phyloP scores from a whole-genome alignment of 2,329 filamentous ascomycete species.

The Fonsecaea monophora region DNA sequence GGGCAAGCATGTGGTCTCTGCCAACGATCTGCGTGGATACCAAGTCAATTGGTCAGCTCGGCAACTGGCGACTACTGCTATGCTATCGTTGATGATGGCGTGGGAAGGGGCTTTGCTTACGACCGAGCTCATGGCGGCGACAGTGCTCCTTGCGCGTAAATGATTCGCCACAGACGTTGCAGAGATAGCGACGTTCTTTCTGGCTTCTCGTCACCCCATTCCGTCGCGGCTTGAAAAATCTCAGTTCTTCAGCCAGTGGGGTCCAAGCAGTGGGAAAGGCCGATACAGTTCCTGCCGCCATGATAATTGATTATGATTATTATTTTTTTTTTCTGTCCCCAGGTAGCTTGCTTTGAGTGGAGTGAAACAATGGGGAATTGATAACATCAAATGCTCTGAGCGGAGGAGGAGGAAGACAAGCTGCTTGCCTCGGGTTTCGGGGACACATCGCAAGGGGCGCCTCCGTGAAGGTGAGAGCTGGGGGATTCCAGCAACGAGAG shows the following conservation, averaged over 20 bases:
- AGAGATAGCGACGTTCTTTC: slow-evolving; percentile 12
- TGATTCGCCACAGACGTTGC: slow-evolving; percentile 12
- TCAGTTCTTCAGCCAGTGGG: slow-evolving; percentile 14
- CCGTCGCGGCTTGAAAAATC: slow-evolving; percentile 14
- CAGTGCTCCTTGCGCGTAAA: slow-evolving; percentile 19
- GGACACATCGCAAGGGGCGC: background rate
- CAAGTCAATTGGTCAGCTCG: background rate
- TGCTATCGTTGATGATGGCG: background rate
- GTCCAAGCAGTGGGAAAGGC: slow-evolving; percentile 12
- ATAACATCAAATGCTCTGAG: background rate
- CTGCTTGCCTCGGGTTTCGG: background rate
- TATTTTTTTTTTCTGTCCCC: background rate
- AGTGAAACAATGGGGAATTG: background rate
- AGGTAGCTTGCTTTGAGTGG: slow-evolving; percentile 3
- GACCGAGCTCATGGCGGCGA: slow-evolving; percentile 17
- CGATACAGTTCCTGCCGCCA: background rate
- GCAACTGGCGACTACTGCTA: background rate
- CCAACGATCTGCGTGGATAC: background rate
- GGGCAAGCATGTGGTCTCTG: slow-evolving; percentile 18
- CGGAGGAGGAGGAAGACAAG: background rate
- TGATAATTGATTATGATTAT: background rate
- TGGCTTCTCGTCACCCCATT: slow-evolving; percentile 16
- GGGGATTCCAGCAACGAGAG: background rate
- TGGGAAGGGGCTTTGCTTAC: background rate
- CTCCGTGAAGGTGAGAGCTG: background rate